Evolutionary conservation across 2,329 filamentous ascomycete species (phyloP), one percentile per base, ranked within the genome.

Genomic region (Ophiocordyceps australis): DNA sequence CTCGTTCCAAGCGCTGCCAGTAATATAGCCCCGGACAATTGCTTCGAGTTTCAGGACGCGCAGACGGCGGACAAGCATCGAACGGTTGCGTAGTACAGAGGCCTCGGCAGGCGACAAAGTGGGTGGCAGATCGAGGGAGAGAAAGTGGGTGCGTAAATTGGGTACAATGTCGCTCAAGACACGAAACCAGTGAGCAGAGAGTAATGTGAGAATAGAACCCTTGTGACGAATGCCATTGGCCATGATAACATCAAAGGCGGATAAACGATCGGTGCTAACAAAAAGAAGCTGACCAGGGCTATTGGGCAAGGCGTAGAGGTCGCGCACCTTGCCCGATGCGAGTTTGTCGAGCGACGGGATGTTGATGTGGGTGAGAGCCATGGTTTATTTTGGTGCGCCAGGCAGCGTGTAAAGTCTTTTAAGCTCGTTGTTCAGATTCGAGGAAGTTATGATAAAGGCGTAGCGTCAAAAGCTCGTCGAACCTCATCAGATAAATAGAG

Each of bases 161-260:
- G 62, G 60, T 20, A 67, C 42, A 15, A 46, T 46, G 19, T 49
- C 38, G 5, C 50, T 39, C 25, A 62, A 52, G 11, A 64, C 53
- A 20, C 46, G 40, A 47, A 71, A 69, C 65, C 65, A 71, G 39
- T 65, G 57, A 10, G 57, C 41, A 2, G 52, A 55, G 20, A 50
- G 38, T 24, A 47, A 41, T 16, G 55, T 62, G 25, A 68, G 51
- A 26, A 67, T 50, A 30, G 48, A 46, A 36, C 65, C 65, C 53
- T 70, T 70, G 43, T 54, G 43, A 23, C 57, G 55, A 26, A 65
- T 56, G 35, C 57, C 57, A 40, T 89, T 94, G 40, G 67, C 57
- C 62, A 92, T 73, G 39, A 92, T 71, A 39, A 91, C 82, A 63
- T 95, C 86, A 59, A 86, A 95, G 29, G 89, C 89, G 14, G 82